Evolutionary conservation across 768 basidiomycete species (phyloP), one percentile per base, ranked within the genome.

Genomic region (Hypsizygus marmoreus): DNA sequence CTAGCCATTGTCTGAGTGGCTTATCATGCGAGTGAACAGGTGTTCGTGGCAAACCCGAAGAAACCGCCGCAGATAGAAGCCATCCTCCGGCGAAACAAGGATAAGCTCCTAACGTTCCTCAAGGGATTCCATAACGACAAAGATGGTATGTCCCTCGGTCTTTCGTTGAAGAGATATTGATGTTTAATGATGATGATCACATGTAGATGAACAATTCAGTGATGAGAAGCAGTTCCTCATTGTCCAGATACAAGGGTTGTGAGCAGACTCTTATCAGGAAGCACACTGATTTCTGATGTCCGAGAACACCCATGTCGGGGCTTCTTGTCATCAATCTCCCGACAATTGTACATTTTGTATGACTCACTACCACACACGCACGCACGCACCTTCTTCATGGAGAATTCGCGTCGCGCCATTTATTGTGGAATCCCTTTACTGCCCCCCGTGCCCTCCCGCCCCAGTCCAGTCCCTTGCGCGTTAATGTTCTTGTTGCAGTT

Each of bases 21-120:
- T n/a, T 36, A 19, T 19, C 16, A 13, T 11, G 20, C 5, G n/a
- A n/a, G n/a, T n/a, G n/a, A n/a, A 20, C 30, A 89, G 92, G 91
- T 99, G 11, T 99, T 99, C 59, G 97, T 99, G 30, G 97, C 97
- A 28, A 99, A 99, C 64, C 97, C 97, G 22, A 97, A 97, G 83
- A 99, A 99, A 64, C 95, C 97, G 4, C 84, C 91, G 30, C 89
- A 95, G 62, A 97, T 99, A 50, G 94, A 95, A 59, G 70, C 68
- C 29, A 99, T 99, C 49, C 76, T 99, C 10, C 75, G 89, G 49
- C 69, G 97, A 56, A 99, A 99, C 70, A 94, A 91, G 77, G 94
- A 95, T 14, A 97, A 95, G 62, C 73, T 99, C 10, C 70, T 98
- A 40, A 71, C 72, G 13, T 99, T 98, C 74, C 71, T 99, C 50